Evolutionary conservation across 1,284 basidiomycete species (phyloP).

Genomic region (Leccinum colubrinum): DNA sequence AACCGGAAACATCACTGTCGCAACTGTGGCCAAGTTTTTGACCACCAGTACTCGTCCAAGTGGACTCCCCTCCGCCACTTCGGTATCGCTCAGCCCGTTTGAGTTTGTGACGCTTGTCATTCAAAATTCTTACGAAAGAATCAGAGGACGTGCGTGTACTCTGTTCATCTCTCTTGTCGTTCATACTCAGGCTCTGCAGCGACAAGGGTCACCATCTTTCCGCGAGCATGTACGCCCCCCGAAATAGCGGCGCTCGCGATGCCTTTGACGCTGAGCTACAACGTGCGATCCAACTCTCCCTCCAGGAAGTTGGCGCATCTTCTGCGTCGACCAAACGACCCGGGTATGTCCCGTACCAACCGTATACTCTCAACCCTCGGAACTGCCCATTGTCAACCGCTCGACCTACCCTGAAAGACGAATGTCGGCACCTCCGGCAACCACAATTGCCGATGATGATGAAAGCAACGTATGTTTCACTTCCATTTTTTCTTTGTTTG

Average conservation of each 20-base stretch:
- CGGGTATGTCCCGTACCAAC: constrained; percentile 69
- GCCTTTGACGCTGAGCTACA: constrained; percentile 88
- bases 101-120: constrained; percentile 93
- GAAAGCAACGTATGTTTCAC: constrained; percentile 75
- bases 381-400: constrained; percentile 71
- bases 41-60: constrained; percentile 91
- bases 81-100: constrained; percentile 90
- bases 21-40: constrained; percentile 97
- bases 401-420: constrained; percentile 40
- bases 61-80: constrained; percentile 87
- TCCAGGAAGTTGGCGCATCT: constrained; percentile 69
- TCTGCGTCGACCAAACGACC: constrained; percentile 46
- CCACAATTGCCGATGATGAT: constrained; percentile 59
- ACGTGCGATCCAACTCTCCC: constrained; percentile 89
- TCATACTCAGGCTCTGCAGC: constrained; percentile 20
- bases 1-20: constrained; percentile 99
- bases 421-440: constrained; percentile 22
- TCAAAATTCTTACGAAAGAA: constrained; percentile 66
- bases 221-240: constrained; percentile 46
- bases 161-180: neutral
- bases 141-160: constrained; percentile 42
- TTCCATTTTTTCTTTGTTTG: neutral
- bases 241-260: constrained; percentile 58
- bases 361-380: constrained; percentile 59
- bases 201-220: constrained; percentile 52